Evolutionary conservation across 805 yeast genomes (phyloP).

Genomic region (Saccharomycopsis olivae): DNA sequence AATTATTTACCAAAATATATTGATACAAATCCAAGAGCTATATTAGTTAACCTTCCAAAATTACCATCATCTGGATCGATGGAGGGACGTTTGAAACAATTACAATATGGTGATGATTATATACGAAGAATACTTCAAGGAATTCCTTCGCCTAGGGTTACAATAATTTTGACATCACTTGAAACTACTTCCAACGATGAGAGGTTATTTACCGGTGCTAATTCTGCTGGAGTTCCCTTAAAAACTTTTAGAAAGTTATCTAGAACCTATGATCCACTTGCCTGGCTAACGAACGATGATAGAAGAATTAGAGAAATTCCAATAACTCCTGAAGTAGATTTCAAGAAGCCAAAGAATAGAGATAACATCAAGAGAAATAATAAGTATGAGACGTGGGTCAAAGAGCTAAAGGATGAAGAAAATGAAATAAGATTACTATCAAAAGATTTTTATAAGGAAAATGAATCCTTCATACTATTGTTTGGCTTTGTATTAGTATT

Average conservation of each 20-base stretch:
- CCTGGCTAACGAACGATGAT: conserved; percentile 25
- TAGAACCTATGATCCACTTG: conserved; percentile 22
- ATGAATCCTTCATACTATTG: conserved; percentile 37
- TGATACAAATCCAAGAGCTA: conserved; percentile 53
- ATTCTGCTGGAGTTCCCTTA: conserved; percentile 15
- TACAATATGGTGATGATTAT: conserved; percentile 34
- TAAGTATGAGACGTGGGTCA: conserved; percentile 36
- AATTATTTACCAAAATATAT: conserved; percentile 39
- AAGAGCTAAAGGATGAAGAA: conserved; percentile 36
- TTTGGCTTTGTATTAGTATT: conserved; percentile 20
- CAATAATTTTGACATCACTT: conserved; percentile 47
- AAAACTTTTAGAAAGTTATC: conserved; percentile 24
- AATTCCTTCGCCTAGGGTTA: conserved; percentile 63
- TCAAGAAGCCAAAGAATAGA: conserved; percentile 43
- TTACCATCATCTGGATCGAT: conserved; percentile 27
- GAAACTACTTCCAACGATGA: conserved; percentile 22
- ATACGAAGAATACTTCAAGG: conserved; percentile 49
- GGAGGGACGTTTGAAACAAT: conserved; percentile 24
- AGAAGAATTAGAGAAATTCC: conserved; percentile 26
- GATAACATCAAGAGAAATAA: conserved; percentile 20
- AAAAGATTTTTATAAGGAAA: conserved; percentile 36
- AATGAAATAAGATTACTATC: conserved; percentile 29
- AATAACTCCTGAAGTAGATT: conserved; percentile 35
- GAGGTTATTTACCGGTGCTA: conserved; percentile 9
- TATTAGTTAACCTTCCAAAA: conserved; percentile 46